These are phyloP conservation scores for Elaeis guineensis DNA, from an alignment of 176 grass and related monocot genomes.

Conservation along the genomic window DNA sequence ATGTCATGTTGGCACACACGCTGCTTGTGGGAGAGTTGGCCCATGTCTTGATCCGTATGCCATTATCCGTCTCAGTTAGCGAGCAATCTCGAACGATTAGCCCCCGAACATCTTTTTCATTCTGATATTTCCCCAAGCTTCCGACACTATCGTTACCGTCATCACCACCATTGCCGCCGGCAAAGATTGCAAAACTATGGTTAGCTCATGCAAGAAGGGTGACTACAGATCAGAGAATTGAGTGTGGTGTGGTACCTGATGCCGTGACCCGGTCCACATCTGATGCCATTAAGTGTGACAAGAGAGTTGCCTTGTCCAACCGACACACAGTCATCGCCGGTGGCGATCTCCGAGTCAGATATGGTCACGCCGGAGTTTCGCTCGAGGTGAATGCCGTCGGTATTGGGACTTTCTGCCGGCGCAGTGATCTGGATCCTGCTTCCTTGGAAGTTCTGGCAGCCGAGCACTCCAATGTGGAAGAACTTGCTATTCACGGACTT, in stretches of 20 bases:
- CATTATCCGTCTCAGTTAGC: constrained; percentile 36
- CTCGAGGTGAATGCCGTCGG: constrained; percentile 65
- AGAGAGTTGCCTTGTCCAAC: constrained; percentile 31
- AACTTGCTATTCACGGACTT: constrained; percentile 52
- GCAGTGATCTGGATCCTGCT: constrained; percentile 31
- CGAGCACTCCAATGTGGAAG: constrained; percentile 60
- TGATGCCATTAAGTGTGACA: constrained; percentile 24
- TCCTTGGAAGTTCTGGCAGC: constrained; percentile 35
- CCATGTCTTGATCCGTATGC: constrained; percentile 77
- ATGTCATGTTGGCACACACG: constrained; percentile 32
- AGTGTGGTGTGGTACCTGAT: constrained; percentile 24
- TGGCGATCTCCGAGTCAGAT: constrained; percentile 24
- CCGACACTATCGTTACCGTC: neutral
- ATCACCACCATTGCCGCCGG: too few species aligned
- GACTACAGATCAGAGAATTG: too few species aligned
- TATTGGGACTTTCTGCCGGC: constrained; percentile 56
- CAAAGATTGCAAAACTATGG: too few species aligned
- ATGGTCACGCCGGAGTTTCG: constrained; percentile 28
- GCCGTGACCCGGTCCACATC: constrained; percentile 76
- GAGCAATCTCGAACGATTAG: constrained; percentile 36
- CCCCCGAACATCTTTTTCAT: constrained; percentile 36
- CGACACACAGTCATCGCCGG: constrained; percentile 73
- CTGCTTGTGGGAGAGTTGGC: constrained; percentile 41
- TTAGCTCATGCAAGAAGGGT: too few species aligned
- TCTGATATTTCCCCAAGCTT: constrained; percentile 26